Base-by-base conservation (phyloP, 164 flowering plant species). In the Brasenia schreberi region DNA sequence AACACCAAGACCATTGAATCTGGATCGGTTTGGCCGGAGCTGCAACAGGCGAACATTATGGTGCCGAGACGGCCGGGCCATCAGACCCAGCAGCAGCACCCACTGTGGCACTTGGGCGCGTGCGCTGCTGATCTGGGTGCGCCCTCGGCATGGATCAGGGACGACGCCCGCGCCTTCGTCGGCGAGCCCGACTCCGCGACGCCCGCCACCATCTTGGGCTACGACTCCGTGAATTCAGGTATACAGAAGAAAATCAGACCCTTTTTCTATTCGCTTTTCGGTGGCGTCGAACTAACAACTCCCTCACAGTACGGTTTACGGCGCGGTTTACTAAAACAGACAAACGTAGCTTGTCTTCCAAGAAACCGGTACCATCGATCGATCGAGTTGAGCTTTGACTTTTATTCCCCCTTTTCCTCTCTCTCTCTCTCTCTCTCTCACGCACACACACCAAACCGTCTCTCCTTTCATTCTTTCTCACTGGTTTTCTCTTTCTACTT, bases 201-300 rank as follows among this genome's bases (percentile, higher is more conserved):
- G 5, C 89, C 86, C 63, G 72, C 75, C 75, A 82, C 88, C 0
- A 80, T 82, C 39, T 70, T 84, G 69, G 80, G 81, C 65, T 84
- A 80, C 61, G 78, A 81, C 64, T 79, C 86, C 0, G 81, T 79
- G 73, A 78, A 79, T 78, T 83, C 93, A 81, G 91, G 91, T 86
- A 79, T 69, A 61, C 43, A 19, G 39, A 43, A 64, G 5, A 6
- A 45, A 43, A 5, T 1, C 9, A 5, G 0, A 5, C 23, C 49
- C n/a, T 16, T 6, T 18, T 16, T 12, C 6, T 18, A 16, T 53
- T 65, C 53, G 43, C 19, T 39, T n/a, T 61, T 23, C 60, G 4
- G 14, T 12, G 12, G 16, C 44, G 39, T 33, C 39, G 39, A 33
- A 33, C 39, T 33, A 33, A 33, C 39, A 33, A 33, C 4, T 33